A percentile compares a stretch with the other conserved stretches of the same genome.
Conservation (phyloP, 768 basidiomycete species). For the Lactarius vividus region DNA sequence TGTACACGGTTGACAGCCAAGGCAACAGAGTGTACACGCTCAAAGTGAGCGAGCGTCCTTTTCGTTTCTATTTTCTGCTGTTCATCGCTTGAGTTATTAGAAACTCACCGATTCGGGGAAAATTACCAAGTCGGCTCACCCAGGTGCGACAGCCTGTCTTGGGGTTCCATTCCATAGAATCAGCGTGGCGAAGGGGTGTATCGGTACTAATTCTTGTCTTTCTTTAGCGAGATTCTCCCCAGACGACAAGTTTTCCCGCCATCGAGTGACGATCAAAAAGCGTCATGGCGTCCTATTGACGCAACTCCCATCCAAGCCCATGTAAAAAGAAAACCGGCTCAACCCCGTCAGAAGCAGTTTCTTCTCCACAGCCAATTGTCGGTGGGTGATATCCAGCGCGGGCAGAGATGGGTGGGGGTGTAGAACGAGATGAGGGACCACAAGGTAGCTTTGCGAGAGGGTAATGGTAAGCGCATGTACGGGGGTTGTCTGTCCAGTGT, state of each 20-base stretch:
- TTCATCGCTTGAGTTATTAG: slow-evolving; percentile 40
- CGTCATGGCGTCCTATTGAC: slow-evolving; percentile 86
- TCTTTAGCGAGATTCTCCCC: slow-evolving; percentile 92
- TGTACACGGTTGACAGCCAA: slow-evolving; percentile 80
- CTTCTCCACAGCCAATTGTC: not conserved
- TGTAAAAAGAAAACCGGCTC: slow-evolving; percentile 43
- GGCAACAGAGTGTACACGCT: slow-evolving; percentile 90
- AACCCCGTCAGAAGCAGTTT: not conserved
- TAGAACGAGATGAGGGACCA: not conserved
- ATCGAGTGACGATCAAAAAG: slow-evolving; percentile 96
- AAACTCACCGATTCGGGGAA: slow-evolving; percentile 80
- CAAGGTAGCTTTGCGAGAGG: slow-evolving; percentile 3
- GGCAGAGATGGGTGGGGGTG: not conserved
- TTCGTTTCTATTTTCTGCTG: not conserved
- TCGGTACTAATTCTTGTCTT: slow-evolving; percentile 2
- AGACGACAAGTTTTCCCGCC: slow-evolving; percentile 98
- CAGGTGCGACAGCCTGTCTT: slow-evolving; percentile 55
- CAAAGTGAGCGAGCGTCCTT: slow-evolving; percentile 55
- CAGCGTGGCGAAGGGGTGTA: not conserved
- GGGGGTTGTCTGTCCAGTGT: not conserved
- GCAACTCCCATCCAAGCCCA: slow-evolving; percentile 83
- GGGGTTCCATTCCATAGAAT: not conserved
- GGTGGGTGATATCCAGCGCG: not conserved
- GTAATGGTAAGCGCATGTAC: slow-evolving; percentile 18
- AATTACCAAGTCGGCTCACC: slow-evolving; percentile 94